Evolutionary conservation across 306 rosid genomes (phyloP).

Genomic region (Dalbergia oliveri): DNA sequence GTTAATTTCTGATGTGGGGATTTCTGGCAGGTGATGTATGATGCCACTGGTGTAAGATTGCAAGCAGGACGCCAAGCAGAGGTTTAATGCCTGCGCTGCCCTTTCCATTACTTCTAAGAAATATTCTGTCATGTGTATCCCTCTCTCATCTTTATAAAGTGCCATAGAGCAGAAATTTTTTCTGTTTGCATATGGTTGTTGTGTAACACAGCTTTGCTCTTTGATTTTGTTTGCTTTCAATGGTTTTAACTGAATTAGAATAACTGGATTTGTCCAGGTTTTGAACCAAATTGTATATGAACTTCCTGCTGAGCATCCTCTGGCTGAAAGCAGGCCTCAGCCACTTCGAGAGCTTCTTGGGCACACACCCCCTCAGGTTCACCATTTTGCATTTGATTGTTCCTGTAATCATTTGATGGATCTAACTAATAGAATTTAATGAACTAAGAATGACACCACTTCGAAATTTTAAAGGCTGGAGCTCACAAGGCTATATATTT

Average conservation of each 20-base stretch:
- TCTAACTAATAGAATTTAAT: background rate
- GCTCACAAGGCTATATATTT: slow-evolving; percentile 2
- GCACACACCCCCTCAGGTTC: slow-evolving; percentile 86
- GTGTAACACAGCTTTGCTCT: background rate
- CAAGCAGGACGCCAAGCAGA: slow-evolving; percentile 99
- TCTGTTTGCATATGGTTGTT: slow-evolving; percentile 9
- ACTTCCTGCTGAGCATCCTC: slow-evolving; percentile 92
- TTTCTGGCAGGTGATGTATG: slow-evolving; percentile 89
- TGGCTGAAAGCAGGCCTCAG: slow-evolving; percentile 84
- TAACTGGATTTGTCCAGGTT: slow-evolving; percentile 55
- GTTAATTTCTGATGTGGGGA: slow-evolving; percentile 48
- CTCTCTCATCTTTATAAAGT: background rate
- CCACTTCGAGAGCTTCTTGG: slow-evolving; percentile 94
- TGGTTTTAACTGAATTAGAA: slow-evolving; percentile 36
- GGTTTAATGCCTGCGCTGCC: slow-evolving; percentile 57
- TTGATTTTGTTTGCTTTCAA: slow-evolving; percentile 28
- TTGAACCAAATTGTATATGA: slow-evolving; percentile 88
- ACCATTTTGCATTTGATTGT: slow-evolving; percentile 28
- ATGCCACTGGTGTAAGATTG: slow-evolving; percentile 92
- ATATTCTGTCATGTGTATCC: background rate
- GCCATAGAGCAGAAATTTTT: slow-evolving; percentile 14
- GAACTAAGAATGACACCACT: background rate
- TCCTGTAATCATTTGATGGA: slow-evolving; percentile 26
- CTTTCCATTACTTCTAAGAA: slow-evolving; percentile 31
- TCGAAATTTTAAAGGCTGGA: slow-evolving; percentile 2